phyloP scores from a whole-genome alignment of 768 basidiomycete genomes.

The Russula foetens region DNA sequence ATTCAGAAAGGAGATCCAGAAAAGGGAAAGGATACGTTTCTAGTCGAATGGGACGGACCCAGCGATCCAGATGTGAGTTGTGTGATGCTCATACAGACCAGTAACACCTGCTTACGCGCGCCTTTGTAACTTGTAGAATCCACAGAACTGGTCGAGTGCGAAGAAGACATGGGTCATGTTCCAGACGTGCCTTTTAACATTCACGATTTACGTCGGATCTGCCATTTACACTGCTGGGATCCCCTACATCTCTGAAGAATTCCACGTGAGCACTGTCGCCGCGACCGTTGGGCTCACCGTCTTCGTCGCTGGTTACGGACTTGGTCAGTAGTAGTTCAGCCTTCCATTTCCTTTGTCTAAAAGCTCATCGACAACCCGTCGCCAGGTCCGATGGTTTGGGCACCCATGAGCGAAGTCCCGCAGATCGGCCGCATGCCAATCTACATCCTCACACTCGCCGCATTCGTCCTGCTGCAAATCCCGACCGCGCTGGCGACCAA shows the following conservation, averaged over 20 bases:
- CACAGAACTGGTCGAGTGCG: slow-evolving; percentile 26
- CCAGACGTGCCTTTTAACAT: slow-evolving; percentile 29
- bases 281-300: slow-evolving; percentile 28
- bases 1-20: neutral
- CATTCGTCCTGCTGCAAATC: slow-evolving; percentile 30
- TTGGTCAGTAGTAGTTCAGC: slow-evolving; percentile 18
- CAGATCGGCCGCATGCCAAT: slow-evolving; percentile 28
- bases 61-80: slow-evolving; percentile 17
- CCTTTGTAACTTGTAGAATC: neutral
- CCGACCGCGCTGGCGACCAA: slow-evolving; percentile 29
- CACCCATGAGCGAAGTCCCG: slow-evolving; percentile 29
- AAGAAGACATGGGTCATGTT: slow-evolving; percentile 28
- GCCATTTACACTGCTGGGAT: slow-evolving; percentile 29
- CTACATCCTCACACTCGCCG: slow-evolving; percentile 28
- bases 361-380: neutral
- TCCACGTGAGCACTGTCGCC: slow-evolving; percentile 25
- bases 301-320: slow-evolving; percentile 24
- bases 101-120: neutral
- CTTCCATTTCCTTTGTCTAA: neutral
- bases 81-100: too few relatives aligned
- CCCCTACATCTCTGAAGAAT: slow-evolving; percentile 23
- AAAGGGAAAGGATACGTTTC: slow-evolving; percentile 18
- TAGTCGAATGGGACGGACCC: slow-evolving; percentile 26
- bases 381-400: slow-evolving; percentile 26
- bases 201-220: slow-evolving; percentile 31